Percentiles rank a stretch among this genome's conserved stretches.
These are phyloP conservation scores for Croton laevigatus DNA, from an alignment of 441 rosid genomes.

Conservation along the genomic window DNA sequence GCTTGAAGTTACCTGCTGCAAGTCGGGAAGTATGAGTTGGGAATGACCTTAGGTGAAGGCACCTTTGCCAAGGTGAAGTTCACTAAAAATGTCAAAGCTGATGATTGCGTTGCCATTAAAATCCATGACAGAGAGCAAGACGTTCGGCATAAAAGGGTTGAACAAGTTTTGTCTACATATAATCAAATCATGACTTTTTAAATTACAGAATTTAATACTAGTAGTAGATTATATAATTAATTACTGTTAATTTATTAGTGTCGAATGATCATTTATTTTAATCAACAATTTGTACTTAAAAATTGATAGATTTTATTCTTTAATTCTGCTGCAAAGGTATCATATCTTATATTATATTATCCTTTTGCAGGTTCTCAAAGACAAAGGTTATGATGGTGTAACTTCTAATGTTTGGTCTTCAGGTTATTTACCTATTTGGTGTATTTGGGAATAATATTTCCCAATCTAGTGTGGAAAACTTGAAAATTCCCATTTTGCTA, in stretches of 20 bases:
- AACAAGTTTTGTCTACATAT: conserved; percentile 49
- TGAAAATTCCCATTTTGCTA: too few species aligned
- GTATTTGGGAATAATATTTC: too few species aligned
- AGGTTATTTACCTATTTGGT: conserved; percentile 81
- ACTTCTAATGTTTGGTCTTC: conserved; percentile 82
- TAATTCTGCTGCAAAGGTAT: conserved; percentile 7
- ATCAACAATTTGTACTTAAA: not conserved
- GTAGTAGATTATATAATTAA: too few species aligned
- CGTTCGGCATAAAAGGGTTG: conserved; percentile 80
- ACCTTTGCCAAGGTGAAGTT: conserved; percentile 87
- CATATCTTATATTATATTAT: conserved; percentile 5
- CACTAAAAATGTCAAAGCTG: conserved; percentile 61
- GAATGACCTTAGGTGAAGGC: conserved; percentile 82
- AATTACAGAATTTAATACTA: not conserved
- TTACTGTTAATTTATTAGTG: too few species aligned
- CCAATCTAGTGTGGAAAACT: too few species aligned
- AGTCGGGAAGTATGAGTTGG: conserved; percentile 83
- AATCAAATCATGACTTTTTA: not conserved
- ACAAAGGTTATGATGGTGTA: conserved; percentile 79
- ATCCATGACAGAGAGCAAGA: conserved; percentile 70
- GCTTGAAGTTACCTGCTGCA: conserved; percentile 38
- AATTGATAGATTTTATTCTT: not conserved
- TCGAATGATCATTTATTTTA: not conserved
- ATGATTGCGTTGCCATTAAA: conserved; percentile 71
- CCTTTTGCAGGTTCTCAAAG: conserved; percentile 59